These are phyloP conservation scores for Hericium coralloides DNA, from an alignment of 768 basidiomycete genomes.

Conservation along the genomic window DNA sequence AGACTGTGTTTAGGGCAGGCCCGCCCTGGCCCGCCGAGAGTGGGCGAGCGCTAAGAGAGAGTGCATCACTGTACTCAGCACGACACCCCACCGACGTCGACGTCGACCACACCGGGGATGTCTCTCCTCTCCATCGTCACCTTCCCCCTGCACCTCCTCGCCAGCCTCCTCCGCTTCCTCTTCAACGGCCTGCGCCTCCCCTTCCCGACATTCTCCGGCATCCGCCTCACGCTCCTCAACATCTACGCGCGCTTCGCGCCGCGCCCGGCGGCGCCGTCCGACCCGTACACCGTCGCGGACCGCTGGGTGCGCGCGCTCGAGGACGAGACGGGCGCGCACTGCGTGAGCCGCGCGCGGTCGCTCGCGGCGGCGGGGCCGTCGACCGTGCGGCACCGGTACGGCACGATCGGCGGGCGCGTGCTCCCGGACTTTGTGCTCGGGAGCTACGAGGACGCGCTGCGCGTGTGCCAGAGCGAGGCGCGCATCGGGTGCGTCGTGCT, in stretches of 20 bases:
- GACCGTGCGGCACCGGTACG: slow-evolving; percentile 20
- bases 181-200: slow-evolving; percentile 62
- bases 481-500: slow-evolving; percentile 75
- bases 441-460: slow-evolving; percentile 73
- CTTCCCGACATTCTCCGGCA: slow-evolving; percentile 29
- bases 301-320: slow-evolving; percentile 76
- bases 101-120: neutral
- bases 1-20: too few relatives aligned
- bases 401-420: slow-evolving; percentile 32
- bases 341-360: slow-evolving; percentile 34
- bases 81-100: neutral
- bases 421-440: slow-evolving; percentile 79
- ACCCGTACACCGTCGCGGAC: slow-evolving; percentile 51
- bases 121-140: slow-evolving; percentile 31
- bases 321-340: slow-evolving; percentile 75
- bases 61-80: too few relatives aligned
- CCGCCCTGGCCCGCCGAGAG: too few relatives aligned
- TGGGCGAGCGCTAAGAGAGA: too few relatives aligned
- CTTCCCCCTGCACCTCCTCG: slow-evolving; percentile 51
- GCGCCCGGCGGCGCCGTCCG: slow-evolving; percentile 23
- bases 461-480: slow-evolving; percentile 58
- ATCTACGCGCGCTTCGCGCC: slow-evolving; percentile 32
- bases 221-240: slow-evolving; percentile 39
- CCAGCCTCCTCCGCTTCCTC: slow-evolving; percentile 53
- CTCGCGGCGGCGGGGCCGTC: slow-evolving; percentile 35